These are phyloP conservation scores for Neopestalotiopsis clavispora DNA, from an alignment of 2,329 filamentous ascomycete species.

Conservation along the genomic window DNA sequence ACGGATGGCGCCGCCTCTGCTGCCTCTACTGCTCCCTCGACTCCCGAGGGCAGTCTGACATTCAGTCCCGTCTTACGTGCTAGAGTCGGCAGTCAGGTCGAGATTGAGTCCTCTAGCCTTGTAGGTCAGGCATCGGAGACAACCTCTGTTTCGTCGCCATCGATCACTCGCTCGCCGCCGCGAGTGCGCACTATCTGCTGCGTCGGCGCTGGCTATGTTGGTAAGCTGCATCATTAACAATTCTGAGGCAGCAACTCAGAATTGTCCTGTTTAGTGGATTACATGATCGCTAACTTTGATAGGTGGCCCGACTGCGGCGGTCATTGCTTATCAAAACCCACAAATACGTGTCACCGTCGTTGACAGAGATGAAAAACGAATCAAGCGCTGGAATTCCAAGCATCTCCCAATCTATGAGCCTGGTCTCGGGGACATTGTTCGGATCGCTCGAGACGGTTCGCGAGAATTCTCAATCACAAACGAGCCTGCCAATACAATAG, in stretches of 20 bases:
- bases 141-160: slow-evolving; percentile 23
- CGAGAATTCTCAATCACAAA: slow-evolving; percentile 48
- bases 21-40: slow-evolving; percentile 49
- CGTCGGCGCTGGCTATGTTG: slow-evolving; percentile 42
- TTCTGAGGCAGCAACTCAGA: not conserved
- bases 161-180: slow-evolving; percentile 17
- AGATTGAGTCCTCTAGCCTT: slow-evolving; percentile 21
- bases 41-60: slow-evolving; percentile 46
- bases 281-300: slow-evolving; percentile 2
- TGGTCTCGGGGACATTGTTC: slow-evolving; percentile 70
- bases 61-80: slow-evolving; percentile 47
- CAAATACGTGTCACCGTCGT: slow-evolving; percentile 75
- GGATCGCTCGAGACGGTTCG: slow-evolving; percentile 64
- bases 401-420: slow-evolving; percentile 80
- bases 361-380: slow-evolving; percentile 68
- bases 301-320: slow-evolving; percentile 77
- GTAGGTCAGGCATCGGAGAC: slow-evolving; percentile 20
- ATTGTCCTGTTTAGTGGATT: not conserved
- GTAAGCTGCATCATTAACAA: slow-evolving; percentile 48
- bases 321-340: slow-evolving; percentile 76
- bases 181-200: slow-evolving; percentile 42
- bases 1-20: slow-evolving; percentile 36
- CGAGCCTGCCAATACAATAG: slow-evolving; percentile 35
- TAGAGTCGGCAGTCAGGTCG: slow-evolving; percentile 22
- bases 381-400: slow-evolving; percentile 74